Percentiles rank a stretch among this genome's conserved stretches.
Conservation (phyloP, 805 yeast genomes). For the Metschnikowia proteae region DNA sequence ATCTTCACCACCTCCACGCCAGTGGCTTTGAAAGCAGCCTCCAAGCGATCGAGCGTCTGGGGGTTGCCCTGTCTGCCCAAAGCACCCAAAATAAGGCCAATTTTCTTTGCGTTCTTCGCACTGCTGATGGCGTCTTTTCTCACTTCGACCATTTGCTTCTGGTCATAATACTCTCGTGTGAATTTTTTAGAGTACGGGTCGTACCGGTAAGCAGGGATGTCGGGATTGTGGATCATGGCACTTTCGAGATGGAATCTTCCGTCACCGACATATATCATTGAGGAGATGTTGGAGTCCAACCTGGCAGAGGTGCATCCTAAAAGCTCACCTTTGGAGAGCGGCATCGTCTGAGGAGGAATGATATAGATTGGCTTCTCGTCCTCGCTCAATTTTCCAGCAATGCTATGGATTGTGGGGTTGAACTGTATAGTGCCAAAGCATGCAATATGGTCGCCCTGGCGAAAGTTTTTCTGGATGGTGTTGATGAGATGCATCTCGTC, state of each 20-base stretch:
- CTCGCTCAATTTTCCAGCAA: conserved; percentile 55
- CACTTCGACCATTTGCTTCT: conserved; percentile 70
- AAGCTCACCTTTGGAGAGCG: conserved; percentile 92
- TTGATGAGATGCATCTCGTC: conserved; percentile 78
- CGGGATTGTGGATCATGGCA: conserved; percentile 96
- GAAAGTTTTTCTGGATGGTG: conserved; percentile 70
- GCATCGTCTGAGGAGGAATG: conserved; percentile 86
- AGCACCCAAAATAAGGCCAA: conserved; percentile 89
- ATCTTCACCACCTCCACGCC: conserved; percentile 77
- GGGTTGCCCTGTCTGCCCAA: conserved; percentile 94
- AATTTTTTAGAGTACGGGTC: conserved; percentile 93
- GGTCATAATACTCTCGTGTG: conserved; percentile 86
- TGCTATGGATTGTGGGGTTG: conserved; percentile 86
- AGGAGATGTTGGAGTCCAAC: conserved; percentile 59
- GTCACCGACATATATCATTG: conserved; percentile 91
- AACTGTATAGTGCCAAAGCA: conserved; percentile 95
- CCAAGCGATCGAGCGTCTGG: conserved; percentile 65
- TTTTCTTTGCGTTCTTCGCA: conserved; percentile 57
- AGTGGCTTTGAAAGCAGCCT: conserved; percentile 44
- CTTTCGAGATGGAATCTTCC: conserved; percentile 94
- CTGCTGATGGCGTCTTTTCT: conserved; percentile 68
- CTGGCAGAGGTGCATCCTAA: conserved; percentile 93
- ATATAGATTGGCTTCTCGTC: conserved; percentile 54
- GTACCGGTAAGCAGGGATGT: conserved; percentile 85
- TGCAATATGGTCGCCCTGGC: conserved; percentile 63